phyloP scores from a whole-genome alignment of 805 yeast species.

The Scheffersomyces ergatensis region DNA sequence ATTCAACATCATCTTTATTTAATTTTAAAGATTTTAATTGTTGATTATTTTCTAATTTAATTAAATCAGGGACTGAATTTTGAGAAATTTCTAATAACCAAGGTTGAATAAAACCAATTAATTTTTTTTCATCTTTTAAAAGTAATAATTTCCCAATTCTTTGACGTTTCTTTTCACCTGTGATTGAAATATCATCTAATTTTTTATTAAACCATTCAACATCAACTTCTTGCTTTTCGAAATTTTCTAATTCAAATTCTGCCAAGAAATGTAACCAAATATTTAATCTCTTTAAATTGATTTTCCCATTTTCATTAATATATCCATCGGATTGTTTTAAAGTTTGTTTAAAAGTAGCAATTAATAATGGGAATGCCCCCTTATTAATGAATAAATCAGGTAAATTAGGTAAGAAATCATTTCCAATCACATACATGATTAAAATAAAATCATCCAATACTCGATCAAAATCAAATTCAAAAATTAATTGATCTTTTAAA shows the following conservation, averaged over 20 bases:
- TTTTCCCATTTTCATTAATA: conserved; percentile 76
- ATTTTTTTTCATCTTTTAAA: conserved; percentile 69
- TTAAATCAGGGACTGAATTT: conserved; percentile 29
- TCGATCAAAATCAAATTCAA: conserved; percentile 81
- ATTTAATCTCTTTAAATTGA: conserved; percentile 69
- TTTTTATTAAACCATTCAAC: conserved; percentile 89
- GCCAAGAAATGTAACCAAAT: conserved; percentile 75
- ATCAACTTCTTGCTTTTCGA: conserved; percentile 81
- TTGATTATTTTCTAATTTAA: conserved; percentile 26
- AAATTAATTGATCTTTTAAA: conserved; percentile 59
- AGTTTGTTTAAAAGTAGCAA: conserved; percentile 84
- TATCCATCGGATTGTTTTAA: conserved; percentile 77
- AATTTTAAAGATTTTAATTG: conserved; percentile 32
- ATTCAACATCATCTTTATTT: conserved; percentile 45
- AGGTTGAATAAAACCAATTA: conserved; percentile 57
- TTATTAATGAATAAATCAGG: conserved; percentile 92
- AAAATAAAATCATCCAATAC: conserved; percentile 89
- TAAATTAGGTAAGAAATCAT: conserved; percentile 94
- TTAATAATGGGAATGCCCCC: conserved; percentile 92
- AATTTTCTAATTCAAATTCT: conserved; percentile 78
- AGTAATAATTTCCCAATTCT: conserved; percentile 63
- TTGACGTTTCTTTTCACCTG: conserved; percentile 68
- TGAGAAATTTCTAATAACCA: conserved; percentile 43
- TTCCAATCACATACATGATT: conserved; percentile 92
- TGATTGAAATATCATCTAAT: conserved; percentile 71